A percentile compares a stretch with the other conserved stretches of the same genome.
phyloP scores from a whole-genome alignment of 2,329 filamentous ascomycete genomes.

The Apiospora aurea region DNA sequence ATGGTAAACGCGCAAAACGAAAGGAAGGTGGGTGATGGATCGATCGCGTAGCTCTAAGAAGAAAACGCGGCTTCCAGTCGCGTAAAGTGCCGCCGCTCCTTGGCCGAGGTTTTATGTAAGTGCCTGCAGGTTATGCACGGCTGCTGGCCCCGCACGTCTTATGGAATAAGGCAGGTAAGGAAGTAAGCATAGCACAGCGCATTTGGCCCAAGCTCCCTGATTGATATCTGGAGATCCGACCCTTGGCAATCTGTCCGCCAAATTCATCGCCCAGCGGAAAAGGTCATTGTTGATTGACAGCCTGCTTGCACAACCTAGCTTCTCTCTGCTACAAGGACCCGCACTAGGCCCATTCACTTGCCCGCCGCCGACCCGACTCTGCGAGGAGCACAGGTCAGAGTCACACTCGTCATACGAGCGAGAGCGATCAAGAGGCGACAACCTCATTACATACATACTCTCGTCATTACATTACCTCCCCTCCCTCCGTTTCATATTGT shows the following conservation, averaged over 20 bases:
- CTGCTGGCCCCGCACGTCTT: neutral
- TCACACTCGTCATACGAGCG: constrained; percentile 19
- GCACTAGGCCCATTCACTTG: neutral
- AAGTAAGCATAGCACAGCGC: neutral
- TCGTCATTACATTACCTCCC: neutral
- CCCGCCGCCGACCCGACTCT: constrained; percentile 10
- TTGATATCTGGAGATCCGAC: neutral
- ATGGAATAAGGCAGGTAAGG: neutral
- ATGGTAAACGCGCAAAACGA: neutral
- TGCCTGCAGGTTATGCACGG: neutral
- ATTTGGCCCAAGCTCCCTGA: constrained; percentile 1
- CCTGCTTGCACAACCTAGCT: neutral
- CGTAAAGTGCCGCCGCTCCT: constrained; percentile 13
- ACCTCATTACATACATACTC: constrained; percentile 8
- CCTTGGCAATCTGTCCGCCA: neutral
- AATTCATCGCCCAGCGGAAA: neutral
- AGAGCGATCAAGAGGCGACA: neutral
- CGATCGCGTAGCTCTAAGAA: neutral
- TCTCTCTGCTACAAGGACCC: constrained; percentile 12
- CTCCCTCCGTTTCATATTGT: neutral
- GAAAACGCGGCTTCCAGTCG: constrained; percentile 19
- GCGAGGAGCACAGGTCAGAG: neutral
- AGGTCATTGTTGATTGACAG: neutral
- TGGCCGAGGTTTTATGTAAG: neutral
- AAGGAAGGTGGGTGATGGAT: neutral